Conservation (phyloP, 805 yeast genomes). For the Nakazawaea molendinolei region DNA sequence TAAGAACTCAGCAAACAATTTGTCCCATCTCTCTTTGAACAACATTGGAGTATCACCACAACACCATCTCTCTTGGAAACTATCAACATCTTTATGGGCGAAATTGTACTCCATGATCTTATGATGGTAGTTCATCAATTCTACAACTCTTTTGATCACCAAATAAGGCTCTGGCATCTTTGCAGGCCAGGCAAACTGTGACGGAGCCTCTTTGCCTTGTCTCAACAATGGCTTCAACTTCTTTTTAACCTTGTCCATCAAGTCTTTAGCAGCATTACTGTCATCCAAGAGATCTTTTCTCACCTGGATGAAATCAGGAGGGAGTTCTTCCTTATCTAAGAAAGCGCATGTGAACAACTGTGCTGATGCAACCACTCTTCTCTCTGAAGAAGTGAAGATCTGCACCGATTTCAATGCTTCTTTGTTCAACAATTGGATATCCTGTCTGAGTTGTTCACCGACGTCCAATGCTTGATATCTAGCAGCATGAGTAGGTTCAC, state of each 20-base stretch:
- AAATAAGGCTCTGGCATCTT: constrained; percentile 96
- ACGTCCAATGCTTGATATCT: constrained; percentile 89
- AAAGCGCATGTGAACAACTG: constrained; percentile 74
- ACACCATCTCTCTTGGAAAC: constrained; percentile 84
- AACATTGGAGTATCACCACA: constrained; percentile 90
- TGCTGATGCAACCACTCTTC: constrained; percentile 92
- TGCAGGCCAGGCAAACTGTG: constrained; percentile 98
- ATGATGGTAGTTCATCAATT: constrained; percentile 87
- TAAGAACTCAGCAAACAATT: constrained; percentile 84
- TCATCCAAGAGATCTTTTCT: constrained; percentile 92
- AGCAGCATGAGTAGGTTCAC: constrained; percentile 98
- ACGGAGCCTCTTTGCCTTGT: constrained; percentile 95
- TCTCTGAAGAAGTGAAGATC: constrained; percentile 86
- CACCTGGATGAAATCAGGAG: constrained; percentile 73
- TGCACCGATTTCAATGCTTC: constrained; percentile 79
- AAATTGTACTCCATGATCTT: constrained; percentile 79
- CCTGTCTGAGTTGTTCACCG: constrained; percentile 94
- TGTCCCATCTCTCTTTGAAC: constrained; percentile 96
- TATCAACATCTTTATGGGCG: constrained; percentile 53
- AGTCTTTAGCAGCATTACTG: constrained; percentile 94
- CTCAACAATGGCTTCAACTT: constrained; percentile 88
- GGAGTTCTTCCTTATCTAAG: constrained; percentile 61
- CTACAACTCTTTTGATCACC: constrained; percentile 91
- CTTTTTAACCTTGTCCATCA: constrained; percentile 97
- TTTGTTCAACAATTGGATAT: constrained; percentile 77